Base-by-base conservation (phyloP, 2,329 filamentous ascomycete species). In the Alternaria viburni region DNA sequence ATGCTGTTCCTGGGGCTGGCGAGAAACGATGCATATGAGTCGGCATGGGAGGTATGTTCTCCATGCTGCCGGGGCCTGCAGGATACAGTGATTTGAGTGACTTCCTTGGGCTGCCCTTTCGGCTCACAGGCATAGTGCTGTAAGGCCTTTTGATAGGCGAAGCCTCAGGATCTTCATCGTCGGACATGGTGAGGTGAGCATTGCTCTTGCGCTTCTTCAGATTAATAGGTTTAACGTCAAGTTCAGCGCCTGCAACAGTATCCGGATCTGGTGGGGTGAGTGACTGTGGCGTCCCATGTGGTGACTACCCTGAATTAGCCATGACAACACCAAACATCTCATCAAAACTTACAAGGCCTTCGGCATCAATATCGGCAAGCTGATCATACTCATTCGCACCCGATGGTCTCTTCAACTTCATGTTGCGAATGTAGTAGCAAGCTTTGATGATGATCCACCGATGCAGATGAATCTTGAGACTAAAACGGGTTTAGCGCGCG, bases 361-460 rank as follows among this genome's bases (percentile, higher is more conserved):
- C 74, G 13, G 66, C 68, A 43, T 79, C 77, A 6, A 76, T 69
- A 21, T 78, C 77, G 28, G 73, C 73, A 32, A 76, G 65, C 11
- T 70, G 68, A 17, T 77, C 76, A 62, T 74, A 73, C 9, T 78
- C 76, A 45, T 72, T 74, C 36, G 68, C 70, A 25, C 69, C 67
- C 7, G 76, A 78, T 4, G 73, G 71, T 32, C 74, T 68, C 66
- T 79, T 79, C 6, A 79, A 70, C 66, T 78, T 78, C 74, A 77
- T 78, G 64, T 79, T 79, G 25, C 77, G 70, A 28, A 78, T 78
- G 55, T 77, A 78, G 57, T 79, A 78, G 66, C 77, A 79, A 28
- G 77, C 77, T 66, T 79, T 79, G 74, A 79, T 78, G 70, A 78
- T 75, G 66, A 79, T 77, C 77, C 77, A 79, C 61, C 77, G 75